Evolutionary conservation across 257 asterid species (phyloP), one percentile per base, ranked within the genome.

Genomic region (Coffea canephora): DNA sequence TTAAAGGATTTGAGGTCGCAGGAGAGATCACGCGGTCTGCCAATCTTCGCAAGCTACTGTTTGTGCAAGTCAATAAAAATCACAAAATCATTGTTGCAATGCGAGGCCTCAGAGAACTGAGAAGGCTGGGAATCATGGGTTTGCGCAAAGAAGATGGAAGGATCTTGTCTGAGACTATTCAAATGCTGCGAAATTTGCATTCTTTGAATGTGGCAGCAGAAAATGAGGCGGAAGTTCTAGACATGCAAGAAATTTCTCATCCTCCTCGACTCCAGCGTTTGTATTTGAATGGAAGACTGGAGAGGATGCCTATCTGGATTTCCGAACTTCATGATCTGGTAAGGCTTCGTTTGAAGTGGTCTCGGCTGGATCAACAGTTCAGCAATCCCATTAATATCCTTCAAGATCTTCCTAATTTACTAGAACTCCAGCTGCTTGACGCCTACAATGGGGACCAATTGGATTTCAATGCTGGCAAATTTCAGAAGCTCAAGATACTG

Each of bases 381-480:
- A n/a, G 41, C 31, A 78, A 78, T 18, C 82, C 85, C 55, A 74
- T 82, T 39, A 34, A 57, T 31, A n/a, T 66, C 43, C 80, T 78
- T 78, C 79, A 72, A 73, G n/a, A 74, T 4, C 85, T 82, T 19
- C 75, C 79, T 46, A 73, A 82, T 70, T 72, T 82, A 39, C 36
- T 82, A 46, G 85, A 78, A 82, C 82, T 82, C 52, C 77, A 82
- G 72, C 27, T 82, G 77, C 48, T 82, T 13, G 80, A 82, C 39
- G 82, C 86, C 69, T 82, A 78, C 61, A 43, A 21, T 1, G 83
- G 82, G 15, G 12, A 68, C 18, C 61, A 21, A 57, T 52, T 82
- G 74, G 50, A 74, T 3, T 82, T 82, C 46, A 14, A 65, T 3
- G 34, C 34, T 31, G 34, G 34, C 34, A 31, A 31, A 31, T 31